Evolutionary conservation across 1,139 yeast species (phyloP).

Genomic region (Debaryomyces coudertii): DNA sequence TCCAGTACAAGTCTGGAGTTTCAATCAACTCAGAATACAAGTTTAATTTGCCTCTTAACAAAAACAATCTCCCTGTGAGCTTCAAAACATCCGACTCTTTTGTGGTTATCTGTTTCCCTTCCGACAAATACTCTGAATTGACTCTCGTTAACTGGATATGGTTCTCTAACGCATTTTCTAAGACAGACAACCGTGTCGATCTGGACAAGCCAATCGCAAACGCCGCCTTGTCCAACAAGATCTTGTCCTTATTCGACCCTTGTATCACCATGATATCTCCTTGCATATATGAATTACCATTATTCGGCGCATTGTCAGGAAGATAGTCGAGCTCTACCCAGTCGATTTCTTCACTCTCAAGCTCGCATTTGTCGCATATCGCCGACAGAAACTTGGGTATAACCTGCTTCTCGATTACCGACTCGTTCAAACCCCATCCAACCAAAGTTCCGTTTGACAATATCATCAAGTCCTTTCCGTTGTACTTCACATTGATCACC

Average conservation of each 20-base stretch:
- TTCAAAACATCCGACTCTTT: slow-evolving; percentile 66
- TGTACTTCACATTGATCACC: slow-evolving; percentile 51
- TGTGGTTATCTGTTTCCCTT: slow-evolving; percentile 60
- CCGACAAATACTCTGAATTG: slow-evolving; percentile 67
- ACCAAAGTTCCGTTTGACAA: slow-evolving; percentile 75
- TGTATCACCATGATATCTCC: slow-evolving; percentile 73
- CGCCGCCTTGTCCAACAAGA: slow-evolving; percentile 78
- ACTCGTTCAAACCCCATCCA: slow-evolving; percentile 77
- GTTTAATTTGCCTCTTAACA: slow-evolving; percentile 79
- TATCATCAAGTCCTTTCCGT: slow-evolving; percentile 55
- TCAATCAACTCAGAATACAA: slow-evolving; percentile 88
- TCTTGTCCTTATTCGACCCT: slow-evolving; percentile 48
- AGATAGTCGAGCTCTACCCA: slow-evolving; percentile 56
- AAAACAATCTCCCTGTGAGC: slow-evolving; percentile 72
- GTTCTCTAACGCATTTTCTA: slow-evolving; percentile 72
- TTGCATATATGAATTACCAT: slow-evolving; percentile 49
- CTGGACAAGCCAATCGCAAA: slow-evolving; percentile 86
- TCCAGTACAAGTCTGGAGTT: slow-evolving; percentile 92
- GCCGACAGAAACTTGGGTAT: slow-evolving; percentile 46
- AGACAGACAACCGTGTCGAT: slow-evolving; percentile 78
- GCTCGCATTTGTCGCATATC: slow-evolving; percentile 43
- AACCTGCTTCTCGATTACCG: slow-evolving; percentile 50
- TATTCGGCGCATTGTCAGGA: slow-evolving; percentile 29
- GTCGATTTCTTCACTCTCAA: slow-evolving; percentile 87
- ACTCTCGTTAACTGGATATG: slow-evolving; percentile 64